A percentile compares a stretch with the other conserved stretches of the same genome.
Conservation (phyloP, 1,284 basidiomycete genomes). For the Ceratobasidium theobromae region DNA sequence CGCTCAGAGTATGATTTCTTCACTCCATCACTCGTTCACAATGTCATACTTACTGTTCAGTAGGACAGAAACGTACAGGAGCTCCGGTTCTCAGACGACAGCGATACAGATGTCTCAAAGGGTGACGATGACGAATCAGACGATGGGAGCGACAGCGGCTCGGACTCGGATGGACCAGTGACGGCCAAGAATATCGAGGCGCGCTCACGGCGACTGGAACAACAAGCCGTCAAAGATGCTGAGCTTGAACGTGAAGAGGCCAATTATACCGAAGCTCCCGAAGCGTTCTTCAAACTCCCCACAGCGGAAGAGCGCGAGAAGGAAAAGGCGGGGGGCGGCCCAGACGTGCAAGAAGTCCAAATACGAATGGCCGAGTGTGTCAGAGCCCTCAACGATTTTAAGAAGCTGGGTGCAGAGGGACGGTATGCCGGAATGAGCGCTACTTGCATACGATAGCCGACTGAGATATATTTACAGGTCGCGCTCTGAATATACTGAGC, state of each 20-base stretch:
- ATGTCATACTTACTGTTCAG: slow-evolving; percentile 28
- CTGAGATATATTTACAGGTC: slow-evolving; percentile 53
- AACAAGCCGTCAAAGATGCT: slow-evolving; percentile 62
- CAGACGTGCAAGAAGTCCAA: slow-evolving; percentile 83
- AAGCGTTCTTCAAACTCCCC: slow-evolving; percentile 67
- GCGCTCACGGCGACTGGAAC: slow-evolving; percentile 70
- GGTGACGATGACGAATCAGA: slow-evolving; percentile 51
- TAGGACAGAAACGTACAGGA: slow-evolving; percentile 51
- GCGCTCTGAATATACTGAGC: slow-evolving; percentile 86
- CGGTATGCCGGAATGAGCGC: slow-evolving; percentile 54
- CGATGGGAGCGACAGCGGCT: slow-evolving; percentile 40
- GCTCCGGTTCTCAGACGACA: slow-evolving; percentile 62
- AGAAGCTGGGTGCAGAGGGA: slow-evolving; percentile 63
- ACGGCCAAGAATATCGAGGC: slow-evolving; percentile 78
- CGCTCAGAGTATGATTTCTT: background rate
- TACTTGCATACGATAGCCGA: slow-evolving; percentile 30
- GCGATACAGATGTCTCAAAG: slow-evolving; percentile 37
- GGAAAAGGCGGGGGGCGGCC: slow-evolving; percentile 70
- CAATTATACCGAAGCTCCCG: slow-evolving; percentile 59
- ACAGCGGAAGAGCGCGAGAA: slow-evolving; percentile 80
- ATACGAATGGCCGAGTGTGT: slow-evolving; percentile 87
- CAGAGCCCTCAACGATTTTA: slow-evolving; percentile 76
- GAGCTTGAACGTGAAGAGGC: slow-evolving; percentile 59
- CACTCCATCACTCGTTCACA: slow-evolving; percentile 4
- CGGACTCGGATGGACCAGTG: slow-evolving; percentile 57